Base-by-base conservation (phyloP, 257 asterid species). In the Osmanthus fragrans region DNA sequence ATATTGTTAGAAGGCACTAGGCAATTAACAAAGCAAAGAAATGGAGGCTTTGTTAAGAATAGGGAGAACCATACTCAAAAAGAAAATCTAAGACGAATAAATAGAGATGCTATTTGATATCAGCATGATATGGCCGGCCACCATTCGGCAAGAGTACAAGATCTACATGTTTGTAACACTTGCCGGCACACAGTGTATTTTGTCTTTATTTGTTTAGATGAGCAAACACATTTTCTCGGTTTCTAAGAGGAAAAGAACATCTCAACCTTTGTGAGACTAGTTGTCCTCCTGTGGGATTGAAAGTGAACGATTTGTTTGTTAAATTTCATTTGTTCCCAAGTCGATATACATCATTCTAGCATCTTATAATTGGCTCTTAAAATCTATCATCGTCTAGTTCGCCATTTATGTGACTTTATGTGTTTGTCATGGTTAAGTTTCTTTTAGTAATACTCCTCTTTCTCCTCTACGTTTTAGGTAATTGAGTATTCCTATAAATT, bases 401-500 rank as follows among this genome's bases (percentile, higher is more conserved):
- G 51, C 45, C 79, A 16, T 66, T 30, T 25, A 5, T 39, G 4
- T 36, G 66, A 37, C 76, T 54, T 27, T 60, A 56, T 71, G 64
- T 56, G 4, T 42, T 37, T 77, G 76, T 54, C 60, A 21, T 30
- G 34, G 42, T 39, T 75, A 40, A 29, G 58, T 69, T 47, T 33
- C 42, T 33, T 32, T 54, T 49, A n/a, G 5, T 33, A 54, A 0
- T 54, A n/a, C 8, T 34, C 45, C 8, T 34, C 25, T 15, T 15
- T 49, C 19, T 71, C 19, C 45, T 34, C 23, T 16, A 32, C 4
- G 21, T 15, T 64, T 65, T 75, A 25, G 5, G 16, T 74, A 34
- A 21, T 54, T 32, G 8, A n/a, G 10, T 21, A 33, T 68, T 30
- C 18, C 63, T 70, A 77, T 77, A 70, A 51, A 77, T 36, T 51